Conservation (phyloP, 2,329 filamentous ascomycete genomes). For the Fusarium sp. region DNA sequence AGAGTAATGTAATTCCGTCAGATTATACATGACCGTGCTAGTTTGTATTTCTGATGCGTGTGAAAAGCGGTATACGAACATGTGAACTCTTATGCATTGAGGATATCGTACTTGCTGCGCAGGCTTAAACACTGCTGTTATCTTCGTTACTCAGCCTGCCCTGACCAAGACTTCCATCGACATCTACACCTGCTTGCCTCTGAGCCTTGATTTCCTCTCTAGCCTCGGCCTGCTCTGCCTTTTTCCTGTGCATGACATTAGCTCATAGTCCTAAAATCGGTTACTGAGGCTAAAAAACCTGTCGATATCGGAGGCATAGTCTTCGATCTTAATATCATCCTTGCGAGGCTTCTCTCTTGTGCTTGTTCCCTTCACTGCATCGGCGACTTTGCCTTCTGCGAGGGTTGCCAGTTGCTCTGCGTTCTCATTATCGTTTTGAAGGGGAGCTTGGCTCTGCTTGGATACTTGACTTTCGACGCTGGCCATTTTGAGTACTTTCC, state of each 20-base stretch:
- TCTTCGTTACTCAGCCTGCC: slow-evolving; percentile 32
- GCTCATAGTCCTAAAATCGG: neutral
- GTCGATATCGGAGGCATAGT: slow-evolving; percentile 36
- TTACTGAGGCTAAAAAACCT: slow-evolving; percentile 8
- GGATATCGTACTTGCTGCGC: neutral
- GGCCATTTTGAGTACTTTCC: slow-evolving; percentile 9
- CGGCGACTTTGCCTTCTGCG: slow-evolving; percentile 40
- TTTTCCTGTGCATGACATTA: slow-evolving; percentile 31
- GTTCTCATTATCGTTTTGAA: slow-evolving; percentile 40
- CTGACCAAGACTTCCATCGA: slow-evolving; percentile 37
- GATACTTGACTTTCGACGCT: slow-evolving; percentile 24
- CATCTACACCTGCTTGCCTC: slow-evolving; percentile 34
- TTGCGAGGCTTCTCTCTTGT: slow-evolving; percentile 32
- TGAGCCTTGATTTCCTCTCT: slow-evolving; percentile 35
- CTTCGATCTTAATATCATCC: slow-evolving; percentile 37
- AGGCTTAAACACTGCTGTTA: slow-evolving; percentile 23
- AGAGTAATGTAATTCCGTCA: slow-evolving; percentile 24
- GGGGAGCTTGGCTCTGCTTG: slow-evolving; percentile 10
- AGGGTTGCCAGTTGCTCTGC: slow-evolving; percentile 39
- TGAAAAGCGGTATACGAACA: neutral
- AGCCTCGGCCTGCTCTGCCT: slow-evolving; percentile 37
- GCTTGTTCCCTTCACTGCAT: slow-evolving; percentile 31
- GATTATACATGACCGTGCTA: neutral
- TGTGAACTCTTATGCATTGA: neutral
- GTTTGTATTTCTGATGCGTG: neutral